phyloP scores from a whole-genome alignment of 1,284 basidiomycete genomes.

The Salmacisia buchloeana region DNA sequence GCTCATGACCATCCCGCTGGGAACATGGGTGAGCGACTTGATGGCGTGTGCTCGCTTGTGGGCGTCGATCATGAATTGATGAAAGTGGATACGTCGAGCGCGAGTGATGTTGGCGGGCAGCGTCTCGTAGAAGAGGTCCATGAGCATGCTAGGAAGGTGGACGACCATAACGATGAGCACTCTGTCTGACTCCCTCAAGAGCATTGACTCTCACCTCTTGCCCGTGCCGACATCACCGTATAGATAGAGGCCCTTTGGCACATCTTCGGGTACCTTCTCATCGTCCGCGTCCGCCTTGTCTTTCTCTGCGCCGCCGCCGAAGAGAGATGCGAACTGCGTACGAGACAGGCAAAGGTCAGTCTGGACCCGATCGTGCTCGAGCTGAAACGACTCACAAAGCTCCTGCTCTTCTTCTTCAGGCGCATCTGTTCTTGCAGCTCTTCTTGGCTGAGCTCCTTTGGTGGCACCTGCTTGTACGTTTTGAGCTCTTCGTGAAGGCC shows the following conservation, averaged over 20 bases:
- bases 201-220: conserved; percentile 38
- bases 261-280: conserved; percentile 52
- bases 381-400: background rate
- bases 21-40: conserved; percentile 42
- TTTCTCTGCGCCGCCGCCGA: conserved; percentile 24
- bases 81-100: conserved; percentile 85
- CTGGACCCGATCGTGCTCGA: background rate
- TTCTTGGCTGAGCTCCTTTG: background rate
- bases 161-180: too few relatives aligned
- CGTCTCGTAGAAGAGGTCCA: conserved; percentile 91
- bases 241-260: conserved; percentile 88
- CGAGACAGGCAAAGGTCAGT: conserved; percentile 16
- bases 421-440: background rate
- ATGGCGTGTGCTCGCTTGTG: conserved; percentile 81
- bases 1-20: conserved; percentile 44
- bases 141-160: conserved; percentile 72
- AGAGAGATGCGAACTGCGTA: conserved; percentile 13
- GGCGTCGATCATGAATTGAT: conserved; percentile 91
- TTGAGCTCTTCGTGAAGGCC: conserved; percentile 68
- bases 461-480: conserved; percentile 56
- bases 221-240: conserved; percentile 96
- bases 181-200: background rate
- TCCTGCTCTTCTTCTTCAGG: background rate
- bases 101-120: conserved; percentile 68
- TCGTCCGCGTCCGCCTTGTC: conserved; percentile 14